Conservation (phyloP, 208 protist species). For the Leishmania arabica region DNA sequence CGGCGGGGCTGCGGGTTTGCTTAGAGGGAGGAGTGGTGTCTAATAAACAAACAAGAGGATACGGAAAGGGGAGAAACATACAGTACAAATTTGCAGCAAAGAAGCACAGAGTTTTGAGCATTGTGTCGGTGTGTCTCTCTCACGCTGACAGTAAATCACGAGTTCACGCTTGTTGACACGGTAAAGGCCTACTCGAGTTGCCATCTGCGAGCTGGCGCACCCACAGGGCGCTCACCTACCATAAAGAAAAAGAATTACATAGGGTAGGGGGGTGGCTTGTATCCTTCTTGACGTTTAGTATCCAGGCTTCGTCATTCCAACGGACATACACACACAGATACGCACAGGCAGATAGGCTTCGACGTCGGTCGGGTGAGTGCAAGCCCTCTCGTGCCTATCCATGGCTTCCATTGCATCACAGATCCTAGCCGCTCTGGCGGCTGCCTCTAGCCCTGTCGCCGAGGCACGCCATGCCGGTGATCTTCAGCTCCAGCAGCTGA, state of each 20-base stretch:
- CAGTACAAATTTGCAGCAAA: neutral
- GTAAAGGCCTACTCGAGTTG: neutral
- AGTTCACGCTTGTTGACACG: neutral
- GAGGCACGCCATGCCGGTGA: conserved; percentile 63
- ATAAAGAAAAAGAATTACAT: neutral
- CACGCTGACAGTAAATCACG: neutral
- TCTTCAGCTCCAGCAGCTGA: conserved; percentile 59
- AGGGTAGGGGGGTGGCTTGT: neutral
- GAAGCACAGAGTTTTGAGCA: neutral
- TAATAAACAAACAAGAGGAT: neutral
- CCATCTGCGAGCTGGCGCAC: neutral
- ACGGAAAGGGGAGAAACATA: neutral
- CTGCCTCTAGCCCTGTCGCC: conserved; percentile 59
- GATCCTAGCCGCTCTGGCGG: conserved; percentile 65
- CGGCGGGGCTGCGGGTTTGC: neutral
- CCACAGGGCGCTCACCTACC: neutral
- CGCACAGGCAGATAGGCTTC: neutral
- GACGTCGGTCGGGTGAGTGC: neutral
- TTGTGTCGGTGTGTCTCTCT: neutral
- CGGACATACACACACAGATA: neutral
- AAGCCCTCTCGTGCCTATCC: neutral
- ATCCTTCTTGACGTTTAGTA: neutral
- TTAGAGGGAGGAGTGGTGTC: neutral
- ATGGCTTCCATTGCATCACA: conserved; percentile 45
- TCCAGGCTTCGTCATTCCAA: too few relatives aligned